Percentiles rank a stretch among this genome's conserved stretches.
Evolutionary conservation across 257 asterid species (phyloP).

Genomic region (Verbena officinalis): DNA sequence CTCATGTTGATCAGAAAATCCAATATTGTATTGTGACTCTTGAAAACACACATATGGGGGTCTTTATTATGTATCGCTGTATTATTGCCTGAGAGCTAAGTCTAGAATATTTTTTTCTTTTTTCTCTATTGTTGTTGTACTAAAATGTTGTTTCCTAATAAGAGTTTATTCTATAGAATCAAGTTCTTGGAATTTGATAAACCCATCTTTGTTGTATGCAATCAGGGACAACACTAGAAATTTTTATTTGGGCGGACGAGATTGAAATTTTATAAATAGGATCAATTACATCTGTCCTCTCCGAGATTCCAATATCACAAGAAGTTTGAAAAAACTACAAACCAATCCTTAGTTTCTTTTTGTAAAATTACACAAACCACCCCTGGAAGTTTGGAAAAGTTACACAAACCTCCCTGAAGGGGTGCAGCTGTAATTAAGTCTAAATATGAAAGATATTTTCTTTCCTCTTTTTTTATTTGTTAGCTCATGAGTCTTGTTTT

Average conservation of each 20-base stretch:
- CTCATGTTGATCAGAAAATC: neutral
- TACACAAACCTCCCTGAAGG: no score
- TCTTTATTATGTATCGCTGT: neutral
- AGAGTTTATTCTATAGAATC: neutral
- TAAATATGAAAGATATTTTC: neutral
- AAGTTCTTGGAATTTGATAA: neutral
- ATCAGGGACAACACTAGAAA: no score
- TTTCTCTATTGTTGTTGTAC: neutral
- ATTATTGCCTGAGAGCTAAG: neutral
- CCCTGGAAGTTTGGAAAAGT: no score
- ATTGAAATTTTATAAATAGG: no score
- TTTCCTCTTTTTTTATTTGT: neutral
- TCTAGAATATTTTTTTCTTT: no score
- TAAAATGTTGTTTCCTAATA: neutral
- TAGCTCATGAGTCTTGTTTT: neutral
- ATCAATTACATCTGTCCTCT: no score
- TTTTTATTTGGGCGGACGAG: no score
- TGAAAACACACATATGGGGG: neutral
- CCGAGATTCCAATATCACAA: no score
- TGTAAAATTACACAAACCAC: no score
- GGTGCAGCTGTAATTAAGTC: no score
- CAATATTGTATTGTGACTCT: no score
- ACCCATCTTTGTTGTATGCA: neutral
- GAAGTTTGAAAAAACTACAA: neutral
- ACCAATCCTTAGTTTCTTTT: no score